Conservation (phyloP, 83 land plant species). For the Thuja plicata region DNA sequence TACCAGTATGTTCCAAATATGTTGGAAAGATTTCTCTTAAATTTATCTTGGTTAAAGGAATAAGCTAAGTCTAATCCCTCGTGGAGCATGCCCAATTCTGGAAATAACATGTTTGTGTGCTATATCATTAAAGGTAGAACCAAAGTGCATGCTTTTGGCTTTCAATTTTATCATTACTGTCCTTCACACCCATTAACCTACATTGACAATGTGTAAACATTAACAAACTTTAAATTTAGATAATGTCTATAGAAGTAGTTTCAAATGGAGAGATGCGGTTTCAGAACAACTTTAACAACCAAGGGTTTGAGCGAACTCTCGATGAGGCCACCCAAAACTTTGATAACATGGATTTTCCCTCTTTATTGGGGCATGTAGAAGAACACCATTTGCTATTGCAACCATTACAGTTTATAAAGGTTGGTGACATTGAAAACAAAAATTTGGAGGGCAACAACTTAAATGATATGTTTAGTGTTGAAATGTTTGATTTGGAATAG, state of each 20-base stretch:
- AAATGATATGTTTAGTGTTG: conserved; percentile 2
- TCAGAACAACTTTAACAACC: conserved; percentile 1
- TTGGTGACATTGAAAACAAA: neutral
- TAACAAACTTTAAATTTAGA: neutral
- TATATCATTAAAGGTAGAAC: no score
- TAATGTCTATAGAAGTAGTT: neutral
- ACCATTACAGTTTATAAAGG: neutral
- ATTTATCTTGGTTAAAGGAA: no score
- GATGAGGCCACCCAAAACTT: neutral
- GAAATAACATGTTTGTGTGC: no score
- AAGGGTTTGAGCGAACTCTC: neutral
- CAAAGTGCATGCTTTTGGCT: no score
- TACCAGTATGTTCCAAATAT: no score
- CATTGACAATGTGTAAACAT: neutral
- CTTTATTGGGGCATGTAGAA: neutral
- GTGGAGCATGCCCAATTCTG: no score
- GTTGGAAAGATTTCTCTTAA: no score
- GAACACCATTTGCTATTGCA: neutral
- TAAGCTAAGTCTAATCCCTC: no score
- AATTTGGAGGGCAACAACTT: neutral
- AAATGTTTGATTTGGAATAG: conserved; percentile 12
- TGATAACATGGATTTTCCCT: neutral
- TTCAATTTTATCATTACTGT: no score
- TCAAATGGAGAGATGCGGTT: neutral
- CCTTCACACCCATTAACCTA: neutral